Base-by-base conservation (phyloP, 2,329 filamentous ascomycete genomes). In the Beauveria pseudobassiana region DNA sequence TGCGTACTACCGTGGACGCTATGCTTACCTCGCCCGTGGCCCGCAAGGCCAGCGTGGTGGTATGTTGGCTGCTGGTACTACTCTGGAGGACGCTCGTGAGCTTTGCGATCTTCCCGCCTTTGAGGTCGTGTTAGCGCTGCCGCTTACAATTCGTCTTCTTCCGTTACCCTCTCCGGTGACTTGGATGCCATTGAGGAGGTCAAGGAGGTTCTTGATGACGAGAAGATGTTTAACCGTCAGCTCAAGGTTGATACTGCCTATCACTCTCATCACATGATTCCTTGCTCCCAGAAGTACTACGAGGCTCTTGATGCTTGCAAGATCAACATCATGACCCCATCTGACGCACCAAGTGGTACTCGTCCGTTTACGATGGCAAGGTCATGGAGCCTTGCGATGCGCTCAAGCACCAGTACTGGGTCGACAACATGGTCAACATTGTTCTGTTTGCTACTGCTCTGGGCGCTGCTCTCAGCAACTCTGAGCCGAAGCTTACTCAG, bases 381-480 rank as follows among this genome's bases (percentile, higher is more conserved):
- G 61, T 64, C 34, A 60, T 64, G 49, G 52, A 53, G 59, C 54
- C 49, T 43, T 60, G 20, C 42, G 62, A 54, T 61, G 55, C 46
- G 43, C 61, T 64, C 7, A 49, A 50, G 46, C 55, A 34, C 40
- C 55, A 63, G 8, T 77, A 78, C 63, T 78, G 75, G 74, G 65
- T 68, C 1, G 65, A 71, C 20, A 78, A 78, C 61, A 68, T 78
- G 66, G 60, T 68, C 0, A 65, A 67, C 2, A 62, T 74, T 9
- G 75, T 78, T 3, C 65, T 71, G 2, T 78, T 77, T 64, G 67
- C 65, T 18, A 61, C 68, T 26, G 70, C 70, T 26, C 45, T 74
- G 10, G 56, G 59, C 38, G 63, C 65, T 14, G 64, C 59, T 46
- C 63, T 64, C 9, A 56, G 16, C 18, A 64, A 46, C 24, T 57